A percentile compares a stretch with the other conserved stretches of the same genome.
Evolutionary conservation across 164 flowering plant genomes (phyloP).

Genomic region (Paratinospora sagittata): DNA sequence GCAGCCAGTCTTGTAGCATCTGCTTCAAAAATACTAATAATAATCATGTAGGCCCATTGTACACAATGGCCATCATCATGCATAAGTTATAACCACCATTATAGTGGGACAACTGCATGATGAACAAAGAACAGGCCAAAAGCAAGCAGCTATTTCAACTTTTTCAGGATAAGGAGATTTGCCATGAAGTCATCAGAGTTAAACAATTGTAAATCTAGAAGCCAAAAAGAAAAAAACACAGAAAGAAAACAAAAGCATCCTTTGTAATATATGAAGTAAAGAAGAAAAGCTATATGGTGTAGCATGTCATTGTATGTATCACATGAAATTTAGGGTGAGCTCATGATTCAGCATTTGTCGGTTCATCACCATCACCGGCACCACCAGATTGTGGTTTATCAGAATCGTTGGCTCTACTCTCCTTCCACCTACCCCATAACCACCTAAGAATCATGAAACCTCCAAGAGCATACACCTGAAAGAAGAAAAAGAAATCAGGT

Average conservation of each 20-base stretch:
- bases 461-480: conserved; percentile 63
- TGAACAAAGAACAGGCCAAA: background rate
- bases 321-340: background rate
- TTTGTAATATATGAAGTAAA: background rate
- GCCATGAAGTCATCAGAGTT: background rate
- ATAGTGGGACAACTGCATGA: background rate
- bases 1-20: background rate
- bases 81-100: too few relatives aligned
- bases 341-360: conserved; percentile 5
- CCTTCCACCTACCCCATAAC: conserved; percentile 63
- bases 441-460: conserved; percentile 51
- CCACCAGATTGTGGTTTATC: background rate
- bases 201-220: background rate
- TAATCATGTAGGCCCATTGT: background rate
- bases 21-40: background rate
- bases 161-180: background rate
- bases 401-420: conserved; percentile 28
- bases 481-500: background rate
- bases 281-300: background rate
- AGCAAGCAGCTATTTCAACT: background rate
- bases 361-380: conserved; percentile 12
- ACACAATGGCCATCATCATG: background rate
- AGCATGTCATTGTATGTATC: background rate
- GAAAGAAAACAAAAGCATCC: background rate
- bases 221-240: background rate